A percentile compares a stretch with the other conserved stretches of the same genome.
Conservation (phyloP, 768 basidiomycete species). For the Podaxis sp. region DNA sequence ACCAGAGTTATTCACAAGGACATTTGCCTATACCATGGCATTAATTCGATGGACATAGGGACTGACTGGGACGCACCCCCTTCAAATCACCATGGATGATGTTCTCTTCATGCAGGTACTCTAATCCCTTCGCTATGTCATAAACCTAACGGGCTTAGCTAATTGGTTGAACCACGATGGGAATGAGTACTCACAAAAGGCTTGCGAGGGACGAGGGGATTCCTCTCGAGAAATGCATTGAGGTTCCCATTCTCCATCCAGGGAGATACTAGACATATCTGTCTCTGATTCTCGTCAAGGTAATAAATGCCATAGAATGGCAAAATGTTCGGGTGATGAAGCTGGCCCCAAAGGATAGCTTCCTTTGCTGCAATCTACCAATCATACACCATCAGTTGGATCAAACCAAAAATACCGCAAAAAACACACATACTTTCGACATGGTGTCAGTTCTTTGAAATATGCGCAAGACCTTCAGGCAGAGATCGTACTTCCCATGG, state of each 20-base stretch:
- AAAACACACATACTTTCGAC: not conserved
- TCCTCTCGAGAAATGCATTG: not conserved
- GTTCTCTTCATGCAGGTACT: not conserved
- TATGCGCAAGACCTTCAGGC: not conserved
- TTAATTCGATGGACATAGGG: too few species aligned
- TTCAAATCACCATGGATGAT: conserved; percentile 9
- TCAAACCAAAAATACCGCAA: not conserved
- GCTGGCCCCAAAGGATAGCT: conserved; percentile 4
- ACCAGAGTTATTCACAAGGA: not conserved
- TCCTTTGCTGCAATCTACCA: not conserved
- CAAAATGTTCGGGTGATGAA: conserved; percentile 4
- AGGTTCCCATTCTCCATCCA: not conserved
- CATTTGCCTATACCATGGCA: not conserved
- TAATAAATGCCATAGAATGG: conserved; percentile 11
- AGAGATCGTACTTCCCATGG: not conserved
- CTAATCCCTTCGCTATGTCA: not conserved
- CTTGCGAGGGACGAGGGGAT: not conserved
- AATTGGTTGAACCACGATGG: not conserved
- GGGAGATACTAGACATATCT: not conserved
- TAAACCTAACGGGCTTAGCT: not conserved
- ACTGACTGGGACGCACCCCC: not conserved
- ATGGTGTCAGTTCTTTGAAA: not conserved
- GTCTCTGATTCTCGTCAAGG: not conserved
- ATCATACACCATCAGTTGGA: too few species aligned
- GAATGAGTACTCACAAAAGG: not conserved